Base-by-base conservation (phyloP, 805 yeast genomes). In the Wickerhamiella vanderwaltii region DNA sequence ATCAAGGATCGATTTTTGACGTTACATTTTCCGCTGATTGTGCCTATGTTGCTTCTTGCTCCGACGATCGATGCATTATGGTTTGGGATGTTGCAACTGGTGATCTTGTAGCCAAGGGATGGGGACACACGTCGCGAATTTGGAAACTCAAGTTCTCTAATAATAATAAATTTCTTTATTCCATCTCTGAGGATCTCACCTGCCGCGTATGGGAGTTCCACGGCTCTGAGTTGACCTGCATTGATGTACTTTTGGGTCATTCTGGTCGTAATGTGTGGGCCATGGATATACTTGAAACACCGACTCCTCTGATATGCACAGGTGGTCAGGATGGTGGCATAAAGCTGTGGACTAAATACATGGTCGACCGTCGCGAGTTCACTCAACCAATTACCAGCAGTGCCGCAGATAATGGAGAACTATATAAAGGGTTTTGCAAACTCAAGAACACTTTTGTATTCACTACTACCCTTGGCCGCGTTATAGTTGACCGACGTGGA, bases 71-170 rank as follows among this genome's bases (percentile, higher is more conserved):
- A 47, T 82, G 95, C 0, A 75, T 91, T 42, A 79, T 77, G 44
- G 56, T 88, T 5, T 86, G 86, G 78, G 74, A 74, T 51, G 62
- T 79, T 46, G 52, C 53, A 5, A 54, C 71, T 1, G 88, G 93
- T 1, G 51, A 61, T 9, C 60, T 75, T 25, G 50, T 81, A 29
- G 80, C 88, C 1, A 72, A 77, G 20, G 96, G 95, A 0, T 91
- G 96, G 96, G 98, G 97, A 11, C 98, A 91, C 56, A 78, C 81
- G 1, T 88, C 97, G 0, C 72, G 98, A 55, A 87, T 91, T 30
- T 91, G 98, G 98, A 71, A 72, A 32, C 63, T 88, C 34, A 67
- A 67, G 38, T 83, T 84, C 54, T 20, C 24, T 1, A 71, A 64
- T 44, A 61, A 62, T 5, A 50, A 58, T 13, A 54, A 49, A 4